Evolutionary conservation across 108 stramenopile genomes (phyloP).

Genomic region (Fragilaria crotonensis): DNA sequence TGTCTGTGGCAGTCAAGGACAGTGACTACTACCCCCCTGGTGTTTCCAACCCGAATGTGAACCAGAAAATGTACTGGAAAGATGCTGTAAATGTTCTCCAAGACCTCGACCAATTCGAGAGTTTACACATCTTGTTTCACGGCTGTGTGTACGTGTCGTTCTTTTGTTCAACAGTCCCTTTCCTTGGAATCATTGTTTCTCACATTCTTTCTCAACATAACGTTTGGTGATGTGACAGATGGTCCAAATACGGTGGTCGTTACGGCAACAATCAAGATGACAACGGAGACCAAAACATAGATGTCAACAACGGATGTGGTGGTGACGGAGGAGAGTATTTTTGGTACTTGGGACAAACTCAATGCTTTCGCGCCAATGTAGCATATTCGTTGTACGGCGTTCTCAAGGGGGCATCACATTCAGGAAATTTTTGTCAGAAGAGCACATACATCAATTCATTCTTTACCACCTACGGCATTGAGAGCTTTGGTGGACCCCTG

Average conservation of each 20-base stretch:
- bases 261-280: conserved; percentile 22
- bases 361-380: conserved; percentile 41
- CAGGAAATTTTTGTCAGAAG: conserved; percentile 15
- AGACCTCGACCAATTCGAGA: conserved; percentile 31
- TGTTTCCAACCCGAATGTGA: conserved; percentile 26
- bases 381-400: conserved; percentile 50
- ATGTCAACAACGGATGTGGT: background rate
- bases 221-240: conserved; percentile 13
- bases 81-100: conserved; percentile 34
- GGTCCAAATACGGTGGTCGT: conserved; percentile 33
- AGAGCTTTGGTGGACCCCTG: conserved; percentile 19
- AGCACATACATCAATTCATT: conserved; percentile 50
- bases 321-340: background rate
- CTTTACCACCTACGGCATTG: conserved; percentile 41
- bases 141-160: conserved; percentile 26
- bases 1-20: conserved; percentile 29
- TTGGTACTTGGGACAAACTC: conserved; percentile 54
- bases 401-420: conserved; percentile 18
- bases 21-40: conserved; percentile 28
- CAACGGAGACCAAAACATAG: conserved; percentile 20
- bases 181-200: background rate
- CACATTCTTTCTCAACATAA: background rate
- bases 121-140: conserved; percentile 35
- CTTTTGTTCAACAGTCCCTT: background rate
- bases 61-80: conserved; percentile 28